Base-by-base conservation (phyloP, 495 filamentous ascomycete genomes). In the Xylaria flabelliformis region DNA sequence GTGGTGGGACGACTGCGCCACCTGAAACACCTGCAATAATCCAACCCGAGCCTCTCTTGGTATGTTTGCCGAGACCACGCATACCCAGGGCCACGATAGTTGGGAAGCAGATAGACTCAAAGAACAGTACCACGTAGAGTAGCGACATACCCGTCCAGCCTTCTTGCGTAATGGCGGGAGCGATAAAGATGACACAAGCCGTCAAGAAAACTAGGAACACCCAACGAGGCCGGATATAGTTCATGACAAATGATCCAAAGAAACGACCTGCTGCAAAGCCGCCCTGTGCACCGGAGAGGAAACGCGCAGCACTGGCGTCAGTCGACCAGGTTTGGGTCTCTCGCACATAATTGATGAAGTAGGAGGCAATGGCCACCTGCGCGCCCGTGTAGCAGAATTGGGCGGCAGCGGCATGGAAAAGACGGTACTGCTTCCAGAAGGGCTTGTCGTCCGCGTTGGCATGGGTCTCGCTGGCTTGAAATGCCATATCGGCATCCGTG, bases 311-410 rank as follows among this genome's bases (percentile, higher is more conserved):
- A 13, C 46, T 63, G 0, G 72, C 1, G 48, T 77, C 77, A 46
- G 74, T 72, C 55, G 77, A 73, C n/a, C 15, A 15, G 26, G 75
- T 66, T 50, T 79, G 77, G 4, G 75, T 77, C 44, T 79, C 77
- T 32, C 77, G 73, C 6, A 79, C 73, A 74, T 83, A 85, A 69
- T 85, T 84, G 72, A 85, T 84, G 74, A 85, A 84, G 73, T 80
- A 83, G 39, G 75, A 77, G 17, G 89, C 89, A 64, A 91, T 86
- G 53, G 86, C 89, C 36, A 92, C 89, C 78, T 93, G 90, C 26
- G 89, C 85, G 42, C 91, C 91, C 2, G 88, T 87, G 77, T 92
- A 94, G 78, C 89, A 92, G 79, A 93, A 93, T 76, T 93, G 90
- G 6, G 90, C 87, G 39, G 84, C 85, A 0, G 89, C 85, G 19